Percentiles rank a stretch among this genome's conserved stretches.
Conservation (phyloP, 176 grass and related monocot genomes). For the Microstegium vimineum region DNA sequence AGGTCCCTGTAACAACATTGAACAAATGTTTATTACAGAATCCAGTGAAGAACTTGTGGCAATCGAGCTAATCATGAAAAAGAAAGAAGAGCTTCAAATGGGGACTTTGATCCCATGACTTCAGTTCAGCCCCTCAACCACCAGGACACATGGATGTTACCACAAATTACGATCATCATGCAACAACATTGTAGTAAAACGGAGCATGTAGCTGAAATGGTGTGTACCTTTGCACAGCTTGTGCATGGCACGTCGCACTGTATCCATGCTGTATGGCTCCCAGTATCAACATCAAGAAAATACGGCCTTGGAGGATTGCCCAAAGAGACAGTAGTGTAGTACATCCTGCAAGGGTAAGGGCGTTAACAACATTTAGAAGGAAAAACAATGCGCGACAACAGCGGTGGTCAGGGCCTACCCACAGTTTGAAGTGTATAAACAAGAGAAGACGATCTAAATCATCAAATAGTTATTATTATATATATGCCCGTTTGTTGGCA, state of each 20-base stretch:
- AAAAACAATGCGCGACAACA: neutral
- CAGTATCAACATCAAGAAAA: conserved; percentile 87
- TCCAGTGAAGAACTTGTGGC: neutral
- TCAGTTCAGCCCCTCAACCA: neutral
- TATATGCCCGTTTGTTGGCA: neutral
- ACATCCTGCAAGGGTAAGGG: conserved; percentile 57
- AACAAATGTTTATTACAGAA: neutral
- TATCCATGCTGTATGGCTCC: conserved; percentile 80
- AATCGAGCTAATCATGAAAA: neutral
- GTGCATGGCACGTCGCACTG: conserved; percentile 73
- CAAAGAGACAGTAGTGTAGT: conserved; percentile 72
- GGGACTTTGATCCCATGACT: neutral
- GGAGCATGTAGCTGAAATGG: neutral
- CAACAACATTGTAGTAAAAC: too few relatives aligned
- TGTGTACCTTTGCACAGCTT: conserved; percentile 77
- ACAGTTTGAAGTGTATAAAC: neutral
- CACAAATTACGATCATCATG: neutral
- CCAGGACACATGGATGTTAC: neutral
- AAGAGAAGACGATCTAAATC: neutral
- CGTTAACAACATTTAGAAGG: conserved; percentile 12
- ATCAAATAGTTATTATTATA: conserved; percentile 24
- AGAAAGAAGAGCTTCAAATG: neutral
- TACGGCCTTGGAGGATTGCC: conserved; percentile 76
- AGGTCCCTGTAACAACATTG: conserved; percentile 53
- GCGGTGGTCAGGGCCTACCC: neutral